A percentile compares a stretch with the other conserved stretches of the same genome.
Evolutionary conservation across 345 rosid species (phyloP).

Genomic region (Salix koriyanagi): DNA sequence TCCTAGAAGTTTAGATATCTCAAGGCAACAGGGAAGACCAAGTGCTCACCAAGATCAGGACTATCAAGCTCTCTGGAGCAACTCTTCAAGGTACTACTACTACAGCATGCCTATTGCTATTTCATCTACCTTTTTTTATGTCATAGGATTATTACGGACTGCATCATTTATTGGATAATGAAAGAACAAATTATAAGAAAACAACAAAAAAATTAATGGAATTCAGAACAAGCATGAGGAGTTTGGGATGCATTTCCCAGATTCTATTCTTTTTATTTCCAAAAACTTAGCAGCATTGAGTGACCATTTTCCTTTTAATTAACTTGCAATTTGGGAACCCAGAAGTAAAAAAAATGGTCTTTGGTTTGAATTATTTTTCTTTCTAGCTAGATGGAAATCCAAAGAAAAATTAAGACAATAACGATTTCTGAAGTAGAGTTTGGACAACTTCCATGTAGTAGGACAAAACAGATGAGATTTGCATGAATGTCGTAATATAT

Average conservation of each 20-base stretch:
- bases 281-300: not conserved
- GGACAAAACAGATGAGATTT: slow-evolving; percentile 7
- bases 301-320: not conserved
- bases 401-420: not conserved
- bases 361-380: too few relatives aligned
- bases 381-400: not conserved
- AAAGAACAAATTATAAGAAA: not conserved
- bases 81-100: slow-evolving; percentile 52
- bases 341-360: not conserved
- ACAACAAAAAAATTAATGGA: not conserved
- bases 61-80: slow-evolving; percentile 57
- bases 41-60: slow-evolving; percentile 41
- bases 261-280: not conserved
- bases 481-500: not conserved
- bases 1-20: slow-evolving; percentile 44
- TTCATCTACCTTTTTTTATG: not conserved
- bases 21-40: slow-evolving; percentile 42
- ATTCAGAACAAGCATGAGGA: not conserved
- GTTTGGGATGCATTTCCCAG: not conserved
- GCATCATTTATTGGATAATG: not conserved
- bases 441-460: not conserved
- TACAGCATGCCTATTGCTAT: not conserved
- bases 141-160: not conserved
- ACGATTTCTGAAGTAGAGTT: not conserved
- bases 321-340: not conserved